Evolutionary conservation across 495 filamentous ascomycete genomes (phyloP), one percentile per base, ranked within the genome.

Genomic region (Penicillium cosmopolitanum): DNA sequence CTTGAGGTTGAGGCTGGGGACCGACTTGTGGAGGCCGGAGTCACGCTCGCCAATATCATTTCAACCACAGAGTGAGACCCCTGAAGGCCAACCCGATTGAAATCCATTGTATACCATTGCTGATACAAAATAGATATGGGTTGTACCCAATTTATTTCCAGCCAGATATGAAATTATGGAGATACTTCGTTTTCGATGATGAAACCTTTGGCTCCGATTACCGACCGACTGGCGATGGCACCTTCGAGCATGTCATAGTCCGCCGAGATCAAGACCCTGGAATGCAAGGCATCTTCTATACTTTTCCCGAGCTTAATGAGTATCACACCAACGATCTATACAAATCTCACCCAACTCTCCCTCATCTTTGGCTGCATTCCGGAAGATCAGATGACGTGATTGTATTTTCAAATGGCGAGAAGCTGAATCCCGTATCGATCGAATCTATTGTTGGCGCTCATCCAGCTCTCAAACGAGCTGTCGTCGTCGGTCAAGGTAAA

Each of bases 331-430:
- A 81, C 42, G 86, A 89, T 64, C 69, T 88, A 16, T 89, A 77
- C 63, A 65, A 64, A 18, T 76, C 68, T 13, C 84, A 87, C 58
- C 81, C 83, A 0, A 75, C 73, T 1, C 59, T 76, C 23, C 68
- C 76, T 0, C 62, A 80, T 33, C 62, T 79, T 36, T 88, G 82
- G 84, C 67, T 70, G 12, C 84, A 81, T 54, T 60, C 67, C 21
- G 82, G 84, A 5, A 76, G 87, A 11, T 61, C 69, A 2, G 87
- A 89, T 60, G 85, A 87, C 65, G 72, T 88, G 50, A 84, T 89
- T 51, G 85, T 88, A 3, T 81, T 89, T 56, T 80, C 75, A 15
- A 88, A 83, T 66, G 86, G 85, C 28, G 84, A 89, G 66, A 89
- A 88, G 68, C 62, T 85, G 4, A 87, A 87, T 62, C 85, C 86